Base-by-base conservation (phyloP, 306 rosid species). In the Vicia sativa region DNA sequence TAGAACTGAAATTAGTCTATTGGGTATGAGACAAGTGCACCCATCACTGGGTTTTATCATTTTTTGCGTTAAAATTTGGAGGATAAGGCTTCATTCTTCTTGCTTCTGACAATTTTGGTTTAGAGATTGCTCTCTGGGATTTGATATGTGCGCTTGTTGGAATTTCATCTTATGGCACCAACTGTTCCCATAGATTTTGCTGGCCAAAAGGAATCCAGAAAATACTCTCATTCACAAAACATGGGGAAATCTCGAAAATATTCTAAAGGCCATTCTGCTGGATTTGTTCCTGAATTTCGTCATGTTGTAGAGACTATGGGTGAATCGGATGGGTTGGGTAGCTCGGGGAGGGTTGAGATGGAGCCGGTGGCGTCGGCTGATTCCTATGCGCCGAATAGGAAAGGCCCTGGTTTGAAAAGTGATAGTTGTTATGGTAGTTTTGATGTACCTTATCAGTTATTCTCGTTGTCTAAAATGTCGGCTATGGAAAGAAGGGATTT, bases 221-320 rank as follows among this genome's bases (percentile, higher is more conserved):
- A 76, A 80, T 83, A 55, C 61, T 77, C 80, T 38, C 82, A 65
- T 66, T 81, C 87, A 16, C 97, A 88, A 74, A 29, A 60, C 60
- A 92, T 89, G 95, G 98, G 98, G 7, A 92, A 89, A 73, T 92
- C 96, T 43, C 75, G 96, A 78, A 92, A 87, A 80, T 92, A 92
- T 80, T 85, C 88, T 14, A 89, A 89, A 74, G 95, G 91, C 49
- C 83, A 75, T 58, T 76, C 91, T n/a, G 63, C 87, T 62, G 96
- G 98, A 18, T 92, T 92, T 78, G 85, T 92, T 45, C 87, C 96
- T 0, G 98, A 92, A 50, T 86, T 80, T 66, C 85, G 96, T 43
- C 91, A 92, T 80, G 98, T 85, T 29, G 92, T 90, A 21, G 96
- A 83, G 80, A 90, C 96, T 11, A 79, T 86, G 79, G 96, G 91